phyloP scores from a whole-genome alignment of 148 eudicot genomes.

The Fagopyrum homotropicum region DNA sequence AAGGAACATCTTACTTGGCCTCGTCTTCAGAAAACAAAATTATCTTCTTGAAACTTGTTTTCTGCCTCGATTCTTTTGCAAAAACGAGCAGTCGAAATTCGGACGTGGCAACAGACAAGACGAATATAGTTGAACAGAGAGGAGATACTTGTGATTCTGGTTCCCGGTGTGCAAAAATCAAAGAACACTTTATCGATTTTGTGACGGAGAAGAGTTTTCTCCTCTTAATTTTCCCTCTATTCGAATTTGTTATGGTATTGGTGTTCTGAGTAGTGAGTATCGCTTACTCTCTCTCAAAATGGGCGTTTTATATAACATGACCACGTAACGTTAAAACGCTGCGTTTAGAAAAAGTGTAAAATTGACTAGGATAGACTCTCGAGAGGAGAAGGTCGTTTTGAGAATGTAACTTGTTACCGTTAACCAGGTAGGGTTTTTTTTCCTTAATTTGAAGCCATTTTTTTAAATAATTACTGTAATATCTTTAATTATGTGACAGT shows the following conservation, averaged over 20 bases:
- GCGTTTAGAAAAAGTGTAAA: slow-evolving; percentile 7
- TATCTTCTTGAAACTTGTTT: slow-evolving; percentile 2
- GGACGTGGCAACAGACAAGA: not conserved
- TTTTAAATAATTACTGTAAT: too few species aligned
- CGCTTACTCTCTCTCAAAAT: slow-evolving; percentile 12
- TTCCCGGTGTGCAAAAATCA: not conserved
- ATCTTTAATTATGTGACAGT: too few species aligned
- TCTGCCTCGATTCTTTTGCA: not conserved
- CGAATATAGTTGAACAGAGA: not conserved
- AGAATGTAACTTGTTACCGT: not conserved
- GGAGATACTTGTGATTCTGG: not conserved
- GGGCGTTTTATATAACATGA: not conserved
- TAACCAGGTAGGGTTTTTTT: not conserved
- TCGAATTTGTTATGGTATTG: slow-evolving; percentile 5
- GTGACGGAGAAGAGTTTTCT: not conserved
- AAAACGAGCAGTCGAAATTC: slow-evolving; percentile 2
- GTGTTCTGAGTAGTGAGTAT: not conserved
- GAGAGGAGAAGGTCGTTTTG: not conserved
- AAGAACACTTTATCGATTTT: slow-evolving; percentile 11
- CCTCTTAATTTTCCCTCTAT: not conserved
- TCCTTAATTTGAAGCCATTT: too few species aligned
- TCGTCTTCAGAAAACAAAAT: not conserved
- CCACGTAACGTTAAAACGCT: slow-evolving; percentile 1
- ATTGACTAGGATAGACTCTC: not conserved
- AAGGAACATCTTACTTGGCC: not conserved